Evolutionary conservation across 2,329 filamentous ascomycete genomes (phyloP).

Genomic region (Amauroascus verrucosus): DNA sequence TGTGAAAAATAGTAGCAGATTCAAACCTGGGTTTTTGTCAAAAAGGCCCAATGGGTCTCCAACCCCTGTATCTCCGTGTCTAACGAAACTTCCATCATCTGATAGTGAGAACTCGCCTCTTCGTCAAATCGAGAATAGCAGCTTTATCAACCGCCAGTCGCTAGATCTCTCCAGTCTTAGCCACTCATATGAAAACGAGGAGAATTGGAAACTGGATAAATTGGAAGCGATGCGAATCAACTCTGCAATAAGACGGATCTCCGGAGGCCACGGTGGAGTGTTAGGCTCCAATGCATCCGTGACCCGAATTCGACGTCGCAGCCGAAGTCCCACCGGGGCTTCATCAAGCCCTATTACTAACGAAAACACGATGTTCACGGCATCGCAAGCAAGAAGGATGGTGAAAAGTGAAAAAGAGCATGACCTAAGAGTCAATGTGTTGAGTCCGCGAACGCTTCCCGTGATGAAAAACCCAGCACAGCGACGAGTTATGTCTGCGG

Average conservation of each 20-base stretch:
- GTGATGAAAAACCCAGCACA: constrained; percentile 45
- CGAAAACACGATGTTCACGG: constrained; percentile 53
- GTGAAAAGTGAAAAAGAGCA: constrained; percentile 51
- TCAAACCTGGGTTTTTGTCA: constrained; percentile 78
- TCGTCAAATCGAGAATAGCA: constrained; percentile 43
- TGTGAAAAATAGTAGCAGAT: constrained; percentile 60
- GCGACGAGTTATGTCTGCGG: constrained; percentile 35
- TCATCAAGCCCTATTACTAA: constrained; percentile 43
- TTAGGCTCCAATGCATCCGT: constrained; percentile 28
- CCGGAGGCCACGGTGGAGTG: constrained; percentile 30
- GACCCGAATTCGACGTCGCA: constrained; percentile 41
- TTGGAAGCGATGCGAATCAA: constrained; percentile 46
- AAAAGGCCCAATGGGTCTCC: constrained; percentile 59
- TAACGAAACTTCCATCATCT: constrained; percentile 51
- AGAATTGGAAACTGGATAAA: constrained; percentile 38
- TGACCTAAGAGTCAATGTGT: constrained; percentile 46
- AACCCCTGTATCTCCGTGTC: constrained; percentile 44
- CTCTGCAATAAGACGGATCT: constrained; percentile 47
- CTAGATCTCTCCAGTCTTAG: constrained; percentile 27
- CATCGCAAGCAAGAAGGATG: constrained; percentile 57
- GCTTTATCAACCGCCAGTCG: constrained; percentile 40
- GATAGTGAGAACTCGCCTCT: constrained; percentile 49
- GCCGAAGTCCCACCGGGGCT: constrained; percentile 35
- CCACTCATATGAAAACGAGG: constrained; percentile 26
- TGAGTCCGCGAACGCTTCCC: constrained; percentile 51